A percentile compares a stretch with the other conserved stretches of the same genome.
These are phyloP conservation scores for Linderniella brevidens DNA, from an alignment of 257 asterid species.

Conservation along the genomic window DNA sequence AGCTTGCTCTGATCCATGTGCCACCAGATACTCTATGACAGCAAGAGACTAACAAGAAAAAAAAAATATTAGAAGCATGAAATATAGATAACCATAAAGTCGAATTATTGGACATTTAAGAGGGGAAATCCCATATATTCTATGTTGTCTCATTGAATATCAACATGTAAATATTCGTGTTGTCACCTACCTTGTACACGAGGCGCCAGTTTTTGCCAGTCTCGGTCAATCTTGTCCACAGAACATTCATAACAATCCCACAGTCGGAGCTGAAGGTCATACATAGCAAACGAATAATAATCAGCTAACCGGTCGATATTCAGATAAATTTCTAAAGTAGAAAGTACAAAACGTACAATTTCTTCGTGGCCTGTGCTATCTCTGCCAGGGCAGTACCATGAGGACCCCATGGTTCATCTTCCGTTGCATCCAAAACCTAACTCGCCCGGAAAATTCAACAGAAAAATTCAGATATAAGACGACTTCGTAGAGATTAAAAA, in stretches of 20 bases:
- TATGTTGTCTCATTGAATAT: constrained; percentile 68
- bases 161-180: background rate
- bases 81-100: too few relatives aligned
- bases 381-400: constrained; percentile 95
- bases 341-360: constrained; percentile 34
- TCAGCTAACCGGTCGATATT: too few relatives aligned
- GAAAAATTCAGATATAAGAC: background rate
- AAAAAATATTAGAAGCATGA: constrained; percentile 6
- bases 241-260: constrained; percentile 77
- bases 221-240: constrained; percentile 86
- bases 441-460: background rate
- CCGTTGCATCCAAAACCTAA: constrained; percentile 96
- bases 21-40: constrained; percentile 92
- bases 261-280: constrained; percentile 91
- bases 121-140: constrained; percentile 95
- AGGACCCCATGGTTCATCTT: constrained; percentile 99
- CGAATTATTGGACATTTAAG: too few relatives aligned
- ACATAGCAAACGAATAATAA: background rate
- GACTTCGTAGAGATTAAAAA: too few relatives aligned
- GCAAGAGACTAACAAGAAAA: constrained; percentile 50
- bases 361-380: constrained; percentile 85
- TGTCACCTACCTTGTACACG: constrained; percentile 89
- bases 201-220: constrained; percentile 84
- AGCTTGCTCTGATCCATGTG: constrained; percentile 71
- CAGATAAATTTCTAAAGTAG: too few relatives aligned